Evolutionary conservation across 192 early-diverging fungal genomes (phyloP).

Genomic region (Podila epicladia): DNA sequence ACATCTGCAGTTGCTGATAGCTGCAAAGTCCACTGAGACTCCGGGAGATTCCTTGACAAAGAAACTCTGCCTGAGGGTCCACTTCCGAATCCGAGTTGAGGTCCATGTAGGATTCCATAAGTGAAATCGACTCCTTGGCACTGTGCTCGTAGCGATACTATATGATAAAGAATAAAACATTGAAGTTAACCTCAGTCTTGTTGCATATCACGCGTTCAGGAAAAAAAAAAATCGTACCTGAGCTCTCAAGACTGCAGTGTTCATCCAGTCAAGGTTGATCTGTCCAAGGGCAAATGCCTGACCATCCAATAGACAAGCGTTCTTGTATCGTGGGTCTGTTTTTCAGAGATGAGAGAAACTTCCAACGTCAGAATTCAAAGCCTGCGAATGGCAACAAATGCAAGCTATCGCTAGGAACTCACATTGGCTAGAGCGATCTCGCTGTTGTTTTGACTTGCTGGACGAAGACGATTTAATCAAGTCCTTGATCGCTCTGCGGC

Average conservation of each 20-base stretch:
- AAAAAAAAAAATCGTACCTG: constrained; percentile 15
- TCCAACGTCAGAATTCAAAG: background rate
- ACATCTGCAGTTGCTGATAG: constrained; percentile 34
- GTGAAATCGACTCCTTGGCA: constrained; percentile 19
- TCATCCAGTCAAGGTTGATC: constrained; percentile 45
- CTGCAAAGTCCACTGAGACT: constrained; percentile 36
- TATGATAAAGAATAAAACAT: background rate
- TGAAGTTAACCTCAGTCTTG: no score
- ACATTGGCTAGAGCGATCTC: constrained; percentile 44
- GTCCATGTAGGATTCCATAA: constrained; percentile 3
- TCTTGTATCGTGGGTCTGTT: constrained; percentile 38
- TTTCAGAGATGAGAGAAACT: no score
- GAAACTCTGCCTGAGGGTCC: constrained; percentile 15
- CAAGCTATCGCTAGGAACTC: background rate
- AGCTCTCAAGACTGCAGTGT: constrained; percentile 23
- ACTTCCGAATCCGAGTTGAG: constrained; percentile 3
- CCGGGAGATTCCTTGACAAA: constrained; percentile 21
- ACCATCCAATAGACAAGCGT: constrained; percentile 28
- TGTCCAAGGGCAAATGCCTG: constrained; percentile 35
- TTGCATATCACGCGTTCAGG: no score
- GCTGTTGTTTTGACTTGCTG: constrained; percentile 27
- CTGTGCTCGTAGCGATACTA: constrained; percentile 42
- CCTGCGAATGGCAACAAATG: background rate
- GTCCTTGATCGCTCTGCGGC: constrained; percentile 41
- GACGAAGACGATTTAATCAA: constrained; percentile 29